These are phyloP conservation scores for Dactylellina drechsleri DNA, from an alignment of 2,329 filamentous ascomycete species.

Conservation along the genomic window DNA sequence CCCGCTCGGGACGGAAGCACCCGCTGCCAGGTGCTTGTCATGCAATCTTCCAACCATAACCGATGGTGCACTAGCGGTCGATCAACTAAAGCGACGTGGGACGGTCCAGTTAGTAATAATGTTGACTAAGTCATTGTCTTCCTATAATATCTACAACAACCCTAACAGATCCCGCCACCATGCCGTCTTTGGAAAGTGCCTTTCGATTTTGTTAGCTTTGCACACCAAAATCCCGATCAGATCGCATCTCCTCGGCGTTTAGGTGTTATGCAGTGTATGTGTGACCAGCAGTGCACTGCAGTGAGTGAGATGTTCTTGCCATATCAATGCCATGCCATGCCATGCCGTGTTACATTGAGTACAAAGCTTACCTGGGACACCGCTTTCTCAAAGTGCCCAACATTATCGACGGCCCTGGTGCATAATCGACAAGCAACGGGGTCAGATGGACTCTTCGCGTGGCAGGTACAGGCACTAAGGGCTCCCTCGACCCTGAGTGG, in stretches of 20 bases:
- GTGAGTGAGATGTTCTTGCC: too few species aligned
- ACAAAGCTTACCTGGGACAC: not conserved
- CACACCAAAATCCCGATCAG: conserved; percentile 13
- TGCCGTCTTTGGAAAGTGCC: not conserved
- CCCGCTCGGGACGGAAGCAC: not conserved
- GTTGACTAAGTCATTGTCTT: not conserved
- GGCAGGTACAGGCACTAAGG: too few species aligned
- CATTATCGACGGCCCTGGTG: too few species aligned
- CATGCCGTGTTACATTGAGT: not conserved
- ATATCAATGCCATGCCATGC: too few species aligned
- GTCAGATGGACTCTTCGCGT: too few species aligned
- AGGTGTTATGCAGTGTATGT: conserved; percentile 18
- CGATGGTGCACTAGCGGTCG: too few species aligned
- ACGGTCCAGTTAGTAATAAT: not conserved
- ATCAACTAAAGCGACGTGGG: not conserved
- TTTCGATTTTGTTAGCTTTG: conserved; percentile 3
- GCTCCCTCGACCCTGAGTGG: too few species aligned
- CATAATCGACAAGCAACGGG: too few species aligned
- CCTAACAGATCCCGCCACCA: not conserved
- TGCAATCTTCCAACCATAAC: not conserved
- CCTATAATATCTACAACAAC: not conserved
- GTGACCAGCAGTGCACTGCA: too few species aligned
- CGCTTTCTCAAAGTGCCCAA: not conserved
- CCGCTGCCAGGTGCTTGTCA: conserved; percentile 10
- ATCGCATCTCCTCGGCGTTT: conserved; percentile 18